These are phyloP conservation scores for Trichoderma virens DNA, from an alignment of 495 filamentous ascomycete genomes.

Conservation along the genomic window DNA sequence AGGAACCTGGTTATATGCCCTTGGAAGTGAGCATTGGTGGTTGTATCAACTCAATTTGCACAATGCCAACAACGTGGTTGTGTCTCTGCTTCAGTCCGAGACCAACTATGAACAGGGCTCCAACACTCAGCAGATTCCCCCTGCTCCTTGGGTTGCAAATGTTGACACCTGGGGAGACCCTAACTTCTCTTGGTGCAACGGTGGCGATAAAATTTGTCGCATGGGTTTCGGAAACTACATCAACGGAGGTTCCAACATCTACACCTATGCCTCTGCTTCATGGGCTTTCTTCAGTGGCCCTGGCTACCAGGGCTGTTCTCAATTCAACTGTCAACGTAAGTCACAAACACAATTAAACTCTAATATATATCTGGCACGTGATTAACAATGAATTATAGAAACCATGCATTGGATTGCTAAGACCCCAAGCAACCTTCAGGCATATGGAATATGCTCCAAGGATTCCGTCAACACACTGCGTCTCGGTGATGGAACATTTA, in stretches of 20 bases:
- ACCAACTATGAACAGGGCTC: slow-evolving; percentile 58
- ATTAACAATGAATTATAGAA: neutral
- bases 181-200: slow-evolving; percentile 40
- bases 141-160: slow-evolving; percentile 43
- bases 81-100: slow-evolving; percentile 76
- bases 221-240: slow-evolving; percentile 40
- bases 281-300: slow-evolving; percentile 65
- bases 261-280: slow-evolving; percentile 52
- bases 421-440: slow-evolving; percentile 27
- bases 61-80: slow-evolving; percentile 60
- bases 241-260: slow-evolving; percentile 49
- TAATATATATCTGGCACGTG: too few species aligned
- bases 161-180: slow-evolving; percentile 43
- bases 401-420: slow-evolving; percentile 29
- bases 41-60: slow-evolving; percentile 78
- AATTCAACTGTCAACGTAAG: slow-evolving; percentile 26
- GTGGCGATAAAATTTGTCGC: slow-evolving; percentile 33
- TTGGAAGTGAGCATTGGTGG: slow-evolving; percentile 65
- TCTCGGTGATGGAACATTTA: slow-evolving; percentile 24
- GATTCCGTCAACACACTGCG: slow-evolving; percentile 20
- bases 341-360: too few species aligned
- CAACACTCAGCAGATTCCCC: slow-evolving; percentile 18
- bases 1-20: slow-evolving; percentile 54
- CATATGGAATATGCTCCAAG: slow-evolving; percentile 33
- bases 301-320: slow-evolving; percentile 24